Evolutionary conservation across 139 green algal genomes (phyloP).

Genomic region (Chlamydomonas incerta): DNA sequence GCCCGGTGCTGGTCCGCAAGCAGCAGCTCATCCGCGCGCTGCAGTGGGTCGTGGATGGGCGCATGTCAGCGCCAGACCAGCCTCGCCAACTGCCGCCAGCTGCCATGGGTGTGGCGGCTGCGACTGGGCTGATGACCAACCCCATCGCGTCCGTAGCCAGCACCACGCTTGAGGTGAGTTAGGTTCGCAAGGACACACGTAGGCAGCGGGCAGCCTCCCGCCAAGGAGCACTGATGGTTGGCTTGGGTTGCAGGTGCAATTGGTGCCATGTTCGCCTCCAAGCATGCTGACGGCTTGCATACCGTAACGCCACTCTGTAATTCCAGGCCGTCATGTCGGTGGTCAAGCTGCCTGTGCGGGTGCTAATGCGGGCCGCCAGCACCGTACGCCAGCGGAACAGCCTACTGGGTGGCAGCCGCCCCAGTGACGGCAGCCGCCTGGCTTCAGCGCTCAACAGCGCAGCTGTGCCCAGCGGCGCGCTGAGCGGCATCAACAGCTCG

Average conservation of each 20-base stretch:
- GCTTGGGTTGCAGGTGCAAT: no score
- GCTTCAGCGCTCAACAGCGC: no score
- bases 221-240: no score
- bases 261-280: no score
- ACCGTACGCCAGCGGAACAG: background rate
- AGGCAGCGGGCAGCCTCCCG: no score
- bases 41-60: background rate
- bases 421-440: background rate
- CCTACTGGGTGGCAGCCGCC: no score
- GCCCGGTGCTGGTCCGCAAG: background rate
- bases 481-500: background rate
- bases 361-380: background rate
- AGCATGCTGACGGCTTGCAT: no score
- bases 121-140: background rate
- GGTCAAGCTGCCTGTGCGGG: background rate
- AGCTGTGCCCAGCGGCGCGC: background rate
- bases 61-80: background rate
- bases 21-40: background rate
- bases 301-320: no score
- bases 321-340: background rate
- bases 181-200: no score
- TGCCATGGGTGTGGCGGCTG: background rate
- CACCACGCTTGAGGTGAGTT: background rate
- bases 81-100: background rate
- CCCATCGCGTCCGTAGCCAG: background rate